Evolutionary conservation across 1,139 yeast genomes (phyloP), one percentile per base, ranked within the genome.

Genomic region (Nakaseomyces bracarensis): DNA sequence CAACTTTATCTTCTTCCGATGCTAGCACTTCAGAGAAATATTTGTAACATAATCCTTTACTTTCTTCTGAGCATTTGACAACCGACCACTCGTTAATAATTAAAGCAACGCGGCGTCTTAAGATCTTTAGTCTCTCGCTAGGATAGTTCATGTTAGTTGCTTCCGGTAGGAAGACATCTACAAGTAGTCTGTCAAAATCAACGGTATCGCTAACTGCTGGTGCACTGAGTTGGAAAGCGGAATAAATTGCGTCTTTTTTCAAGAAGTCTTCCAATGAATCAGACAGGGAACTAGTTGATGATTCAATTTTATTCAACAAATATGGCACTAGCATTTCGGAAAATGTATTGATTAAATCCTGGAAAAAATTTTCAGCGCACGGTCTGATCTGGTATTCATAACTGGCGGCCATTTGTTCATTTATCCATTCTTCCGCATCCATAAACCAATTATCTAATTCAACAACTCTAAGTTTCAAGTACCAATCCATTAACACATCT

Each of bases 381-480:
- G 94, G 89, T 42, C 95, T 70, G 5, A 87, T 71, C 55, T 85
- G 91, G 56, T 69, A 86, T 56, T 89, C 96, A 78, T 86, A 86
- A 53, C 84, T 79, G 6, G 78, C 70, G 34, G 81, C 74, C 44
- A 80, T 67, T 51, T 87, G 95, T 56, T 84, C 95, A 49, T 79
- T 79, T 26, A 85, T 78, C 86, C 95, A 91, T 57, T 85, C 96
- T 60, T 87, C 97, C 0, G 97, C 96, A 46, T 86, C 95, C 26
- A 74, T 62, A 11, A 69, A 62, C 97, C 97, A 91, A 38, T 75
- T 68, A 51, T 83, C 94, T 39, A 89, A 64, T 56, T 89, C 97
- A 1, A 74, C 64, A 0, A 89, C 84, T 43, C 79, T 75, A 38
- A 89, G 63, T 43, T 80, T 74, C 49, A 91, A 69, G 58, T 85